A percentile compares a stretch with the other conserved stretches of the same genome.
Conservation (phyloP, 257 asterid species). For the Solanum arcanum region DNA sequence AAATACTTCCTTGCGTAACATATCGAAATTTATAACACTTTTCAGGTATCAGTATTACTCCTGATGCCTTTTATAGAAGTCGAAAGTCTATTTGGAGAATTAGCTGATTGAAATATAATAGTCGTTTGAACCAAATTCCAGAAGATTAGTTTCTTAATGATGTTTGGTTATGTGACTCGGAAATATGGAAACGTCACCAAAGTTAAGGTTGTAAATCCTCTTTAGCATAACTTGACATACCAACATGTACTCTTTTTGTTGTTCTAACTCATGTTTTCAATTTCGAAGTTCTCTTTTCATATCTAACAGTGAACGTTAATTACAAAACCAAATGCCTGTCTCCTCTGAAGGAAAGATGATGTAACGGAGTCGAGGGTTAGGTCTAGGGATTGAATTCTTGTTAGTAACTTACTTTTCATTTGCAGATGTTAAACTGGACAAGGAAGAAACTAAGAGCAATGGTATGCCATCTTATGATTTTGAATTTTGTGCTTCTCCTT, state of each 20-base stretch:
- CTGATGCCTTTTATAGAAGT: not conserved
- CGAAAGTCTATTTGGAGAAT: not conserved
- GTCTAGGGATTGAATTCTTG: not conserved
- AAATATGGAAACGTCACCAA: not conserved
- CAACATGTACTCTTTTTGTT: not conserved
- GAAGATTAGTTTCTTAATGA: not conserved
- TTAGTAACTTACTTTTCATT: conserved; percentile 4
- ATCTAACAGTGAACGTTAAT: not conserved
- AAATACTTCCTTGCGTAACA: not conserved
- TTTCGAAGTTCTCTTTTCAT: not conserved
- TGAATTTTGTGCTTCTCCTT: not conserved
- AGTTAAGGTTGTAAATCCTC: not conserved
- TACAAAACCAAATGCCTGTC: not conserved
- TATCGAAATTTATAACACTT: not conserved
- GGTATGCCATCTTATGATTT: conserved; percentile 25
- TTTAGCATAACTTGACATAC: not conserved
- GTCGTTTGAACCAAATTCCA: not conserved
- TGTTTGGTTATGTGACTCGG: not conserved
- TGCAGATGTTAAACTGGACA: conserved; percentile 55
- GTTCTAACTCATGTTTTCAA: not conserved
- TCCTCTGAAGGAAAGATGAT: not conserved
- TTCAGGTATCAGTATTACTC: not conserved
- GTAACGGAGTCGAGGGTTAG: not conserved
- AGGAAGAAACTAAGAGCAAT: conserved; percentile 42
- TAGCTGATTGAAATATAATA: not conserved